Base-by-base conservation (phyloP, 176 grass and related monocot species). In the Carex kokanica region DNA sequence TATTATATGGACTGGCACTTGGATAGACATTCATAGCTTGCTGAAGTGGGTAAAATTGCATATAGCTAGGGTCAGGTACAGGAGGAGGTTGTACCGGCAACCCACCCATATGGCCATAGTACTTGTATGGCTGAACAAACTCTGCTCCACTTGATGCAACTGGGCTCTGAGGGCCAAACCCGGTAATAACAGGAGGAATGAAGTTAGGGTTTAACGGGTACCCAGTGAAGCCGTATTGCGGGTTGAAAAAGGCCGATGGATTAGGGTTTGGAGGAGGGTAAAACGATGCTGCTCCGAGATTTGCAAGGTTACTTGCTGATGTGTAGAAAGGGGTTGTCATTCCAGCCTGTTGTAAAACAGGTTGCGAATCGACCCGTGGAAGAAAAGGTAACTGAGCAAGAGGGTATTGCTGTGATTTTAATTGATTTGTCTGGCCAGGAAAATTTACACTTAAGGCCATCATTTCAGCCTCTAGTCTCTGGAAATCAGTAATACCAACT, bases 71-170 rank as follows among this genome's bases (percentile, higher is more conserved):
- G 24, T 99, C 91, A 23, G 96, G 88, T 51, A 99, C 69, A 57
- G 96, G 52, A 56, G 96, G 52, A 87, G 88, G 85, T 31, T 90
- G 91, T 79, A 93, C 84, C 25, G 91, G 71, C 74, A 90, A 41
- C 29, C 89, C 88, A 82, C 78, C 57, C 57, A 91, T 38, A 73
- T 98, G 95, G 5, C 91, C 88, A 65, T 95, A 98, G 52, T 90
- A 85, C 84, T 91, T 95, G 71, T 91, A 93, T 85, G 89, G 82
- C 17, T 93, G 91, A 75, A 89, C 49, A 84, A 88, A 88, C 65
- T 99, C 93, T 51, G 89, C 60, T 81, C 81, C 95, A 38, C 58
- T 80, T 65, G 87, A 84, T 55, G 83, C 63, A 87, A 91, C 56
- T 84, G 88, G 69, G 80, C 74, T 78, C 68, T 95, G 91, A 21